Evolutionary conservation across 139 green algal species (phyloP), one percentile per base, ranked within the genome.

Genomic region (Volvox africanus): DNA sequence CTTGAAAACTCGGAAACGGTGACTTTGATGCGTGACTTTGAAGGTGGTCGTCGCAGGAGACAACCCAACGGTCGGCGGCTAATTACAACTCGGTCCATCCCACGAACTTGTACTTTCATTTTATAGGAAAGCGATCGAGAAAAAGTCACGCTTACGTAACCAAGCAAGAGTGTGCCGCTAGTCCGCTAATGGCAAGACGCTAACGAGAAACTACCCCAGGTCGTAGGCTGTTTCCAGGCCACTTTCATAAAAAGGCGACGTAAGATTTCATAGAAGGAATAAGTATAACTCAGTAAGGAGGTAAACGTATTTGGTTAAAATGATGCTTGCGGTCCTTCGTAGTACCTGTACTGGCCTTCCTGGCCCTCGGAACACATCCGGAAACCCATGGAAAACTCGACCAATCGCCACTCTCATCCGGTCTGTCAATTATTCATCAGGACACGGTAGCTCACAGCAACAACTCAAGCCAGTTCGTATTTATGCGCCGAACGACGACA

Each of bases 401-500:
- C 65, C 9, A 73, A 12, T 28, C 65, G 65, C 65, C 21, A 73
- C 16, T 28, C 21, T 16, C 65, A 2, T 2, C 65, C 65, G 24
- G 2, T 73, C 65, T 12, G 11, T 73, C 21, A 28, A 12, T 12
- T 26, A 6, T 28, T 30, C 65, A 9, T 6, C 65, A 28, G 65
- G 24, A 30, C 2, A 28, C 16, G 65, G 65, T 24, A 73, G 65
- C 24, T 9, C 65, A 28, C 65, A 73, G 12, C 65, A 73, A 32
- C 37, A 84, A 1, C 61, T 77, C 22, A 61, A 55, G 20, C 80
- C 50, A 28, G 11, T 73, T 0, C 80, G 30, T 0, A 61, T 65
- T 5, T 37, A 16, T 2, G 69, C 37, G 1, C 68, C 84, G 5
- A 89, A 82, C 84, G 69, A 89, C 19, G 84, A 89, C 69, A 82